These are phyloP conservation scores for Phytopythium delawarense DNA, from an alignment of 352 stramenopile species.

Conservation along the genomic window DNA sequence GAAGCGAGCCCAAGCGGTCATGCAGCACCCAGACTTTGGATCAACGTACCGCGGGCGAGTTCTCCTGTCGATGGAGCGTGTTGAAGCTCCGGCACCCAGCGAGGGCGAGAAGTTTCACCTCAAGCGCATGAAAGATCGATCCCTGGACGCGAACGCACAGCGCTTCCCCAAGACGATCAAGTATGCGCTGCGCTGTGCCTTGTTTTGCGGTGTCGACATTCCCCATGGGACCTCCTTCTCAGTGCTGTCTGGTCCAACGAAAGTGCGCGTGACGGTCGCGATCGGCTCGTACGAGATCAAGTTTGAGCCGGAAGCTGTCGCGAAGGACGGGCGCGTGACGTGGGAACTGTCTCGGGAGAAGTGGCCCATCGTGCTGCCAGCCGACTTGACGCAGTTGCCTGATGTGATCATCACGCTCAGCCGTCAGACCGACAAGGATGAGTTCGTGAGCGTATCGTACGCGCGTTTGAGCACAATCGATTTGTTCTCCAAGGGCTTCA, in stretches of 20 bases:
- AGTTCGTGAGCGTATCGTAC: constrained; percentile 56
- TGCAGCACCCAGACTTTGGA: constrained; percentile 56
- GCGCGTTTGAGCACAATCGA: constrained; percentile 37
- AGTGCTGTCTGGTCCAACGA: constrained; percentile 13
- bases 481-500: constrained; percentile 40
- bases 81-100: constrained; percentile 30
- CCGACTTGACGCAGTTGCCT: constrained; percentile 63
- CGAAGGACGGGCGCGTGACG: constrained; percentile 35
- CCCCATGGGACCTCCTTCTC: constrained; percentile 19
- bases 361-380: constrained; percentile 45
- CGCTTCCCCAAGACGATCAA: constrained; percentile 46
- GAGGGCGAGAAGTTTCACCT: constrained; percentile 59
- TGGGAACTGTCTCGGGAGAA: constrained; percentile 54
- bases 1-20: constrained; percentile 44
- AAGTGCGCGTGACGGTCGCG: constrained; percentile 43
- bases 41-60: constrained; percentile 82
- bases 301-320: constrained; percentile 50
- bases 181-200: constrained; percentile 54
- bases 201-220: constrained; percentile 59
- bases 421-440: constrained; percentile 50
- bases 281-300: constrained; percentile 41
- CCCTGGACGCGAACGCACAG: constrained; percentile 10
- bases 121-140: constrained; percentile 38
- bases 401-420: constrained; percentile 68
- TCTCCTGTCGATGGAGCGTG: constrained; percentile 69